Conservation (phyloP, 169 alveolate species). For the Theileria parva region DNA sequence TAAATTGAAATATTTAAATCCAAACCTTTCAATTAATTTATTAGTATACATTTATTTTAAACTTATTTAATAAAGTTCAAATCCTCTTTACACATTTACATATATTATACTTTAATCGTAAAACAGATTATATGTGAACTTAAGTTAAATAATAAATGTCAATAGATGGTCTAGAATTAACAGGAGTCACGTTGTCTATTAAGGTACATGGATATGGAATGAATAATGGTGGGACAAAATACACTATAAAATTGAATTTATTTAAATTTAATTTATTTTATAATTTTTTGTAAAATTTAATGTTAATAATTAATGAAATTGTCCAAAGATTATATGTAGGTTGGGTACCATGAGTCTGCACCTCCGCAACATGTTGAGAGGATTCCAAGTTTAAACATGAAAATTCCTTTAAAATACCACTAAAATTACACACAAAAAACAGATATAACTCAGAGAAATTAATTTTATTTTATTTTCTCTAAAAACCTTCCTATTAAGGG, state of each 20-base stretch:
- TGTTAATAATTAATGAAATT: too few relatives aligned
- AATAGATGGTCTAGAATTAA: neutral
- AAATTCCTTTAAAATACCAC: neutral
- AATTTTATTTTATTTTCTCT: neutral
- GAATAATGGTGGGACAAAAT: too few relatives aligned
- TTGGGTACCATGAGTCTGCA: constrained; percentile 4
- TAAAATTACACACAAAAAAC: too few relatives aligned
- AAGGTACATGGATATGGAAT: too few relatives aligned
- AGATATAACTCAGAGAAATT: too few relatives aligned
- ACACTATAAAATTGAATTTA: too few relatives aligned
- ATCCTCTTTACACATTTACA: too few relatives aligned
- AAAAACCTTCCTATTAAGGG: neutral
- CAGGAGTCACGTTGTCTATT: neutral
- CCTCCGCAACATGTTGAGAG: neutral
- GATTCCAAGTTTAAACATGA: neutral
- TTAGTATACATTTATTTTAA: neutral
- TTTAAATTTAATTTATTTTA: too few relatives aligned
- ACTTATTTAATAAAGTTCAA: neutral
- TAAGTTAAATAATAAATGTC: too few relatives aligned
- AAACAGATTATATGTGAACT: too few relatives aligned
- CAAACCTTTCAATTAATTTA: neutral
- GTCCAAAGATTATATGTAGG: neutral
- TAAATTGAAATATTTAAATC: neutral
- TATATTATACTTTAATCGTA: too few relatives aligned
- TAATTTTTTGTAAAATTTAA: too few relatives aligned